Evolutionary conservation across 345 rosid species (phyloP).

Genomic region (Pistacia integerrima): DNA sequence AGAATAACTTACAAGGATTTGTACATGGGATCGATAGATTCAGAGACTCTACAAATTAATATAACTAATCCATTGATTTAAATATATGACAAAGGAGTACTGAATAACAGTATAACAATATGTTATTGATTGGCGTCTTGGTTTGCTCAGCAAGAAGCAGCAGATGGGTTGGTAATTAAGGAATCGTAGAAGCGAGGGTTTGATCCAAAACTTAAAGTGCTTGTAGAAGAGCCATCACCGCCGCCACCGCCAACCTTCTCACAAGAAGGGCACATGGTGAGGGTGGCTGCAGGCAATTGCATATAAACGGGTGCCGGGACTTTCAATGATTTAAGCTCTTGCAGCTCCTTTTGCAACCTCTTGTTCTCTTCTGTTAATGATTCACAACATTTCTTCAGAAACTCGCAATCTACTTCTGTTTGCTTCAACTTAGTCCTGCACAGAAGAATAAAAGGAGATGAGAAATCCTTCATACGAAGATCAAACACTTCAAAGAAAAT

Average conservation of each 20-base stretch:
- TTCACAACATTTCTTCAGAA: constrained; percentile 59
- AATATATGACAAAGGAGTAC: not conserved
- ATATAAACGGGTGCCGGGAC: constrained; percentile 19
- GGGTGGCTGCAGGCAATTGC: constrained; percentile 37
- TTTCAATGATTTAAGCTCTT: constrained; percentile 54
- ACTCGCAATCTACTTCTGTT: constrained; percentile 59
- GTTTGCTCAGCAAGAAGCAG: constrained; percentile 26
- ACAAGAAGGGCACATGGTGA: constrained; percentile 44
- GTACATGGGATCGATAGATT: constrained; percentile 4
- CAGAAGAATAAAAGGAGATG: not conserved
- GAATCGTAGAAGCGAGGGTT: constrained; percentile 26
- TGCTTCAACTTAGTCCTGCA: constrained; percentile 72
- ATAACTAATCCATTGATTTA: not conserved
- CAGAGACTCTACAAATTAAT: not conserved
- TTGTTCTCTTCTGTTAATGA: constrained; percentile 57
- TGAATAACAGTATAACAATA: constrained; percentile 2
- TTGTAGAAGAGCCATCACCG: constrained; percentile 9
- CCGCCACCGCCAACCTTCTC: constrained; percentile 27
- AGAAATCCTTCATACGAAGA: not conserved
- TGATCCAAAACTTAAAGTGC: constrained; percentile 12
- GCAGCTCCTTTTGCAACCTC: constrained; percentile 55
- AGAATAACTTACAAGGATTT: constrained; percentile 8
- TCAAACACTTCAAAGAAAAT: constrained; percentile 3
- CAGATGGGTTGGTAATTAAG: constrained; percentile 23
- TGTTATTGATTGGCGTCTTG: not conserved